These are phyloP conservation scores for Linum tenue DNA, from an alignment of 345 rosid species.

Conservation along the genomic window DNA sequence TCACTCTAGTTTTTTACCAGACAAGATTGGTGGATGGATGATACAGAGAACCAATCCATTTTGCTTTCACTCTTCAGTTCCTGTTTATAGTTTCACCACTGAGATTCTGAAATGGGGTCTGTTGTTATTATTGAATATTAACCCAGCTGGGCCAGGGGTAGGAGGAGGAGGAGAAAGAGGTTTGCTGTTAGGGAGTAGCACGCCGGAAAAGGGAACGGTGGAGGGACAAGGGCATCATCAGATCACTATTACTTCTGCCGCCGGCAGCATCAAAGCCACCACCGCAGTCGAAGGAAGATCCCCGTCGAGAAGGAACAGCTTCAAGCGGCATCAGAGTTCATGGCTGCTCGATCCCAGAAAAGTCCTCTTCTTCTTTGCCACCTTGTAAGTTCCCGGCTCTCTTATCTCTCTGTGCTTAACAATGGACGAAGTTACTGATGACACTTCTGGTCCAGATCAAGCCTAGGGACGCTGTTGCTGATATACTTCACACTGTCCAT, in stretches of 20 bases:
- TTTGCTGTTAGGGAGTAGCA: constrained; percentile 31
- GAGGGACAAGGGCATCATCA: constrained; percentile 53
- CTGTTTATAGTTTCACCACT: neutral
- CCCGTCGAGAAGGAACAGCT: constrained; percentile 46
- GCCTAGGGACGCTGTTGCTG: constrained; percentile 85
- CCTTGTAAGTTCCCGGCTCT: constrained; percentile 43
- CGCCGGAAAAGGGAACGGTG: constrained; percentile 42
- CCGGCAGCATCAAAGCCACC: constrained; percentile 28
- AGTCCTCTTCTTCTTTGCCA: constrained; percentile 76
- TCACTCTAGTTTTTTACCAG: too few relatives aligned
- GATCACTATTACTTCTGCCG: constrained; percentile 40
- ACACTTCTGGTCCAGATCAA: constrained; percentile 46
- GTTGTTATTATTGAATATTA: too few relatives aligned
- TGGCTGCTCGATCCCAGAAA: constrained; percentile 84
- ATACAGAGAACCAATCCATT: constrained; percentile 16
- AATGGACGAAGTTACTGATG: neutral
- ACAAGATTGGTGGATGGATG: neutral
- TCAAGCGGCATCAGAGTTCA: constrained; percentile 44
- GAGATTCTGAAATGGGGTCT: neutral
- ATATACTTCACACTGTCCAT: constrained; percentile 80
- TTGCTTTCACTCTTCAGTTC: constrained; percentile 8
- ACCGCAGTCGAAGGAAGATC: constrained; percentile 32
- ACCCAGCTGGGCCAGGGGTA: too few relatives aligned
- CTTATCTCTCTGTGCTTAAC: neutral
- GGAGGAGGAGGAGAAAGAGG: neutral